Evolutionary conservation across 306 rosid species (phyloP).

Genomic region (Cucumis melo): DNA sequence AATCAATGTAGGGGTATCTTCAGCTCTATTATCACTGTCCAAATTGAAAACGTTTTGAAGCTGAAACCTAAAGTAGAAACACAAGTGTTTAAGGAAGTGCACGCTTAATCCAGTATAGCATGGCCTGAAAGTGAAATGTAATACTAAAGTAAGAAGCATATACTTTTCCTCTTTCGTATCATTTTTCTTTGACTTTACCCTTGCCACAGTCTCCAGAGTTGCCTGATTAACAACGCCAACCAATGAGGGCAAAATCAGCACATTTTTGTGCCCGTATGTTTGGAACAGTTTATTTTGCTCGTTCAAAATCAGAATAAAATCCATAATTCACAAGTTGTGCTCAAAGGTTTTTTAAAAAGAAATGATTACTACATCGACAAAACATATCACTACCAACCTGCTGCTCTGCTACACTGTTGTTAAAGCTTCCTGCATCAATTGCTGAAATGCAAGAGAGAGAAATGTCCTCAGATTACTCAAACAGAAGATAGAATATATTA

Average conservation of each 20-base stretch:
- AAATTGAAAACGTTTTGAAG: slow-evolving; percentile 70
- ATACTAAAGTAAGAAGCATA: slow-evolving; percentile 15
- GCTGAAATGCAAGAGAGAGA: slow-evolving; percentile 19
- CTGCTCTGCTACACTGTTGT: slow-evolving; percentile 96
- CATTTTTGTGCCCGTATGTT: not conserved
- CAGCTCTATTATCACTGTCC: slow-evolving; percentile 70
- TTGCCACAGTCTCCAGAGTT: slow-evolving; percentile 92
- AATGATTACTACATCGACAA: not conserved
- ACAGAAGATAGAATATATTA: not conserved
- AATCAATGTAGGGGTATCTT: slow-evolving; percentile 86
- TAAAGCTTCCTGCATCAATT: slow-evolving; percentile 79
- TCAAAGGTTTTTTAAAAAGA: not conserved
- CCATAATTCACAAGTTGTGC: not conserved
- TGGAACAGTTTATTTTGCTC: not conserved
- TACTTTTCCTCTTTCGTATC: slow-evolving; percentile 96
- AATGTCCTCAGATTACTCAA: not conserved
- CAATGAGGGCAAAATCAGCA: slow-evolving; percentile 8
- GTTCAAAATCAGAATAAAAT: not conserved
- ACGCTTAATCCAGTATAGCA: not conserved
- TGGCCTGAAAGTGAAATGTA: slow-evolving; percentile 2
- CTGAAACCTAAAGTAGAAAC: slow-evolving; percentile 40
- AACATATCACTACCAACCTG: slow-evolving; percentile 45
- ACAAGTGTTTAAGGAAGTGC: slow-evolving; percentile 5
- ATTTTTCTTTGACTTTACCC: slow-evolving; percentile 89
- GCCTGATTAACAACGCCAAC: slow-evolving; percentile 54